These are phyloP conservation scores for Hibiscus mutabilis DNA, from an alignment of 345 rosid species.

Conservation along the genomic window DNA sequence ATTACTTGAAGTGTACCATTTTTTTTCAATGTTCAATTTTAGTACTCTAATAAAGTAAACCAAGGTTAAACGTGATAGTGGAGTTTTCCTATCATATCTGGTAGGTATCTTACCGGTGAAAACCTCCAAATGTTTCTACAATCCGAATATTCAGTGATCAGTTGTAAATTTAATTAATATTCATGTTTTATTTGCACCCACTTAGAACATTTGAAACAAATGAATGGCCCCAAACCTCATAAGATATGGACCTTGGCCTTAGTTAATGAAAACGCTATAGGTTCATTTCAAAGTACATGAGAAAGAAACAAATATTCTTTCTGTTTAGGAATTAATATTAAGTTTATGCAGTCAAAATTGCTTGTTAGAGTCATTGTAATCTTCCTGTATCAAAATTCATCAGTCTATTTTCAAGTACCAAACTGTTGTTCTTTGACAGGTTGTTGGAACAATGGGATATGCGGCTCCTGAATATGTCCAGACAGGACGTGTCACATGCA, in stretches of 20 bases:
- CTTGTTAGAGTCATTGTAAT: neutral
- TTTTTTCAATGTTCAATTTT: neutral
- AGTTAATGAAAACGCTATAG: neutral
- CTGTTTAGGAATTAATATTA: neutral
- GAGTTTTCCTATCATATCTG: neutral
- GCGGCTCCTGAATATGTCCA: conserved; percentile 85
- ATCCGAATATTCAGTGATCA: too few species aligned
- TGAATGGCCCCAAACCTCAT: too few species aligned
- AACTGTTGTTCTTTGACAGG: conserved; percentile 32
- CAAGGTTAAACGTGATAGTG: neutral
- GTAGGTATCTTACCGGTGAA: neutral
- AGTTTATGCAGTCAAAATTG: neutral
- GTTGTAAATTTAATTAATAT: neutral
- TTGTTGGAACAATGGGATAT: conserved; percentile 91
- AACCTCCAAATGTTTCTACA: neutral
- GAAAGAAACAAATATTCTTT: neutral
- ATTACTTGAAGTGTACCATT: neutral
- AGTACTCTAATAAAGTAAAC: neutral
- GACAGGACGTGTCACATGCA: conserved; percentile 74
- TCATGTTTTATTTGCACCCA: neutral
- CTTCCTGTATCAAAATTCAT: neutral
- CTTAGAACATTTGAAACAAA: neutral
- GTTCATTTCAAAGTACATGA: neutral
- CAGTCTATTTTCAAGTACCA: neutral
- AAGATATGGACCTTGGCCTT: neutral